phyloP scores from a whole-genome alignment of 1,139 yeast species.

The Saccharomyces uvarum region DNA sequence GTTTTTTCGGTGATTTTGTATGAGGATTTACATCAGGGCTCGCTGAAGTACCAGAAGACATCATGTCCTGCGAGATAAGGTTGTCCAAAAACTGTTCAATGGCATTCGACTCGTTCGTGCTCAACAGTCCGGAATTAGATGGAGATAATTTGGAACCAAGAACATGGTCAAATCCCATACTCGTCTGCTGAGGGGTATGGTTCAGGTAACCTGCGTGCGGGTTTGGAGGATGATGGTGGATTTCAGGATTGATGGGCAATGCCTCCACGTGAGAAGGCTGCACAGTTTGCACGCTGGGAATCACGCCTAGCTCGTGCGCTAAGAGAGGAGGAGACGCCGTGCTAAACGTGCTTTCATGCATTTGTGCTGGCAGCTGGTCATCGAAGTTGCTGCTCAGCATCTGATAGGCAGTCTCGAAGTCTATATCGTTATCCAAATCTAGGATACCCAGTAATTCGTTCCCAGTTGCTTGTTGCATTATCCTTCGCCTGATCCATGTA shows the following conservation, averaged over 20 bases:
- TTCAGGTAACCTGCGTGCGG: background rate
- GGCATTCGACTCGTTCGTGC: slow-evolving; percentile 29
- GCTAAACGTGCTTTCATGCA: background rate
- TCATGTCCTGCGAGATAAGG: slow-evolving; percentile 10
- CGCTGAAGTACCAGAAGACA: background rate
- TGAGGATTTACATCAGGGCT: background rate
- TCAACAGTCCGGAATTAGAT: slow-evolving; percentile 19
- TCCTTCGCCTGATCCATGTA: background rate
- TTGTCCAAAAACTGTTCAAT: slow-evolving; percentile 30
- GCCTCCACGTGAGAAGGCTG: background rate
- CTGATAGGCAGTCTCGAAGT: slow-evolving; percentile 32
- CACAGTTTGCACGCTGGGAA: background rate
- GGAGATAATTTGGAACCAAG: background rate
- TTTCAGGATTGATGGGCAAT: slow-evolving; percentile 1
- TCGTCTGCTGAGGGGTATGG: background rate
- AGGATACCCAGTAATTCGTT: slow-evolving; percentile 16
- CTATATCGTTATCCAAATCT: slow-evolving; percentile 28
- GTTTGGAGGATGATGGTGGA: background rate
- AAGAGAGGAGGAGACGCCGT: background rate
- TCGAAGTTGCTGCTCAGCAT: slow-evolving; percentile 19
- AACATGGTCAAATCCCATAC: background rate
- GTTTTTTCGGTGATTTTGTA: background rate
- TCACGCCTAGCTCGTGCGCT: background rate
- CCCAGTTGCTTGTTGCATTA: slow-evolving; percentile 1
- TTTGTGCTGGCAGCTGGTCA: slow-evolving; percentile 4